Percentiles rank a stretch among this genome's conserved stretches.
phyloP scores from a whole-genome alignment of 1,139 yeast genomes.

The Hansenula lynferdii region DNA sequence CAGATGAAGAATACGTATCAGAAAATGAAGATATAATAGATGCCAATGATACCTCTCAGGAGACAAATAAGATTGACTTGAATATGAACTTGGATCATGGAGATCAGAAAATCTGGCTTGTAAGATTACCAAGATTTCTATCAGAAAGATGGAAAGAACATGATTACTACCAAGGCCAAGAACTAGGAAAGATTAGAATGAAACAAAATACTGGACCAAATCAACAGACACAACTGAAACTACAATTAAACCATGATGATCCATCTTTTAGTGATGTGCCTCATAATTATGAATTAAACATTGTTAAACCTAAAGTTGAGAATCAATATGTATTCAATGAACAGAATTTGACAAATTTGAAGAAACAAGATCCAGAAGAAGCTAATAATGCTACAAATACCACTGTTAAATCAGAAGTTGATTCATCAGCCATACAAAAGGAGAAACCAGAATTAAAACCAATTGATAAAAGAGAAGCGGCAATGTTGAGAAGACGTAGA shows the following conservation, averaged over 20 bases:
- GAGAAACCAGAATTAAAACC: constrained; percentile 24
- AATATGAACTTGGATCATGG: constrained; percentile 55
- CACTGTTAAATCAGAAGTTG: neutral
- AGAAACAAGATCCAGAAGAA: constrained; percentile 33
- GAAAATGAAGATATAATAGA: constrained; percentile 37
- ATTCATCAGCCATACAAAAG: too few species aligned
- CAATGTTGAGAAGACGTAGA: constrained; percentile 33
- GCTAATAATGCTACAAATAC: neutral
- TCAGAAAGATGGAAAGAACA: constrained; percentile 78
- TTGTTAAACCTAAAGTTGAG: constrained; percentile 73
- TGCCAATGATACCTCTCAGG: constrained; percentile 31
- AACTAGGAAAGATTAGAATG: constrained; percentile 78
- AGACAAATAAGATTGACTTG: constrained; percentile 43
- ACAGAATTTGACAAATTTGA: constrained; percentile 71
- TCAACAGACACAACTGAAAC: constrained; percentile 48
- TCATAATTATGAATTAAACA: constrained; percentile 73
- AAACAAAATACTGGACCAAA: constrained; percentile 36
- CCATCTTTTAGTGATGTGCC: constrained; percentile 53
- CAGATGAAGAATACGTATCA: constrained; percentile 33
- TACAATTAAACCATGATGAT: constrained; percentile 48
- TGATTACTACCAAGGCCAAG: constrained; percentile 60
- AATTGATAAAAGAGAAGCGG: constrained; percentile 19
- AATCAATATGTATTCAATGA: constrained; percentile 92
- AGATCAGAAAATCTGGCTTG: constrained; percentile 81
- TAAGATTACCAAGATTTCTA: constrained; percentile 81